phyloP scores from a whole-genome alignment of 148 eudicot genomes.

The Rhododendron mucronatum region DNA sequence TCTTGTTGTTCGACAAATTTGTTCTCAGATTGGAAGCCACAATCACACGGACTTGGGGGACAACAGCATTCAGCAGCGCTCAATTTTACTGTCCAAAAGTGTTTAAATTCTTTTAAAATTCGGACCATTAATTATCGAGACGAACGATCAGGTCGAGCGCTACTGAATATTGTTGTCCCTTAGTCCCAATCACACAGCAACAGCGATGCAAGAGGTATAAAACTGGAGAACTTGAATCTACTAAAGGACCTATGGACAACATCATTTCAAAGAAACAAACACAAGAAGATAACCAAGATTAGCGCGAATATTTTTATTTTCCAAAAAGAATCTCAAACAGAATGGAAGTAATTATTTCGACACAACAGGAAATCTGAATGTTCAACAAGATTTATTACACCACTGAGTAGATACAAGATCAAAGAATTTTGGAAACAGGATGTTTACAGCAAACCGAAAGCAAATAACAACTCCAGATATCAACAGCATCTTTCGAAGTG shows the following conservation, averaged over 20 bases:
- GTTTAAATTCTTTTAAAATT: too few relatives aligned
- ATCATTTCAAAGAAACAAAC: background rate
- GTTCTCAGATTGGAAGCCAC: too few relatives aligned
- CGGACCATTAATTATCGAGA: too few relatives aligned
- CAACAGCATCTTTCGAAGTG: background rate
- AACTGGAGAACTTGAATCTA: background rate
- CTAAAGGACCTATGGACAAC: background rate
- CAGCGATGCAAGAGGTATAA: background rate
- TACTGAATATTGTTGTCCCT: too few relatives aligned
- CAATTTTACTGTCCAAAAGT: too few relatives aligned
- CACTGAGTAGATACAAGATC: background rate
- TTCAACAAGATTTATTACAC: background rate
- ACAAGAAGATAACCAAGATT: background rate
- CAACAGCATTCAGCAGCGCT: too few relatives aligned
- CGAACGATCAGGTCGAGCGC: too few relatives aligned
- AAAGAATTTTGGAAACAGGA: background rate
- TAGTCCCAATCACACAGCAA: background rate
- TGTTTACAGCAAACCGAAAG: background rate
- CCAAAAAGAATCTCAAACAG: background rate
- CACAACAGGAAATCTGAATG: background rate
- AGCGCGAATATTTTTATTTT: background rate
- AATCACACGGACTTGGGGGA: too few relatives aligned
- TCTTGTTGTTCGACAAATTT: too few relatives aligned
- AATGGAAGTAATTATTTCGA: background rate
- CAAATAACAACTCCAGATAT: background rate